These are phyloP conservation scores for Beauveria australis DNA, from an alignment of 2,329 filamentous ascomycete genomes.

Conservation along the genomic window DNA sequence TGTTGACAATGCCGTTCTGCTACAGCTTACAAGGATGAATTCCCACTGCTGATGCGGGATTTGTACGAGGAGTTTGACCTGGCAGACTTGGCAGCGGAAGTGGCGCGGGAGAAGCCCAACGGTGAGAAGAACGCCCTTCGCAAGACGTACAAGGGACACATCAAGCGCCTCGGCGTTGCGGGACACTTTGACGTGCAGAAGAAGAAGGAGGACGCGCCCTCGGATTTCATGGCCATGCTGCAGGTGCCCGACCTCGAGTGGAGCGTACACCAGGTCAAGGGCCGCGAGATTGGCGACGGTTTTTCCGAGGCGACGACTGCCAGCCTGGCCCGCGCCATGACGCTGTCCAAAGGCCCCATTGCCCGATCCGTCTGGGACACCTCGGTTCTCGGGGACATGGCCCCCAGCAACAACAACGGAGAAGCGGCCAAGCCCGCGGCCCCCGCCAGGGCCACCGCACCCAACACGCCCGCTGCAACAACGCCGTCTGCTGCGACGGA, in stretches of 20 bases:
- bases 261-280: conserved; percentile 45
- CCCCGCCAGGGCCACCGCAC: conserved; percentile 41
- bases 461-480: conserved; percentile 40
- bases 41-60: conserved; percentile 45
- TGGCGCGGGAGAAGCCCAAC: conserved; percentile 55
- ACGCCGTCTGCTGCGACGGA: conserved; percentile 23
- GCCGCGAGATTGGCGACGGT: conserved; percentile 47
- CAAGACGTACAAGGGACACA: conserved; percentile 61
- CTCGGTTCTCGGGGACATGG: conserved; percentile 50
- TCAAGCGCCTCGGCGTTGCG: conserved; percentile 54
- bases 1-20: conserved; percentile 6
- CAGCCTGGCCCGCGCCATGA: conserved; percentile 41
- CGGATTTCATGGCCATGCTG: conserved; percentile 46
- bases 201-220: conserved; percentile 42
- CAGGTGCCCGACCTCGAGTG: conserved; percentile 47
- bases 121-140: conserved; percentile 59
- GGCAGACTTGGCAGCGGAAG: conserved; percentile 48
- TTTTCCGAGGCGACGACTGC: conserved; percentile 36
- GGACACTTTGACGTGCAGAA: conserved; percentile 53
- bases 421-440: conserved; percentile 31
- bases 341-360: conserved; percentile 50
- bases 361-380: conserved; percentile 48
- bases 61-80: conserved; percentile 52
- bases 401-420: conserved; percentile 28
- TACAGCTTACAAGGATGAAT: conserved; percentile 38